Percentiles rank a stretch among this genome's conserved stretches.
Evolutionary conservation across 495 filamentous ascomycete species (phyloP).

Genomic region (Annulohypoxylon bovei): DNA sequence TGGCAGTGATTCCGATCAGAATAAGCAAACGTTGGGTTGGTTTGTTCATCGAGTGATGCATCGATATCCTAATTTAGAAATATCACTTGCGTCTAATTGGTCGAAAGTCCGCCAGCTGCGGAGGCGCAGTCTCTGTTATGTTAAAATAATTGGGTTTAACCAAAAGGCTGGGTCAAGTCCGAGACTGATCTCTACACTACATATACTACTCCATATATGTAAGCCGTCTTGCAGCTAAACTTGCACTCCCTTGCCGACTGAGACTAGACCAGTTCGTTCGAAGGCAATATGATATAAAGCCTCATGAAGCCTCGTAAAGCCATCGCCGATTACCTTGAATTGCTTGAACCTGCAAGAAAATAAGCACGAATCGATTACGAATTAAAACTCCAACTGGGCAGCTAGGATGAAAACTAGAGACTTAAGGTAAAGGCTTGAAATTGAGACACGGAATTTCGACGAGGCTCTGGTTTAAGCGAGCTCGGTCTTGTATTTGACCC

Average conservation of each 20-base stretch:
- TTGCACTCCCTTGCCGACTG: constrained; percentile 1
- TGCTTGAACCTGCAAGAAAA: not conserved
- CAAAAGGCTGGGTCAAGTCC: constrained; percentile 5
- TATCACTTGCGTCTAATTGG: constrained; percentile 26
- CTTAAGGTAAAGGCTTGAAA: not conserved
- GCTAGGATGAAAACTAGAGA: not conserved
- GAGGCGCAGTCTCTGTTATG: constrained; percentile 22
- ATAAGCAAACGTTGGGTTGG: constrained; percentile 27
- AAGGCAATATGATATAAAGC: not conserved
- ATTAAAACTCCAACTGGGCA: too few species aligned
- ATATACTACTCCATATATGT: not conserved
- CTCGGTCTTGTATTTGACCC: not conserved
- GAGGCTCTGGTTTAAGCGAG: not conserved
- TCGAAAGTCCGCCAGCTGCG: not conserved
- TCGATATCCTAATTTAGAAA: constrained; percentile 29
- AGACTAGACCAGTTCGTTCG: not conserved
- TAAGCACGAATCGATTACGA: not conserved
- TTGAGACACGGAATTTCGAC: not conserved
- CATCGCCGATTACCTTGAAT: not conserved
- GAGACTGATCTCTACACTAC: not conserved
- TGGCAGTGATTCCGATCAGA: constrained; percentile 30
- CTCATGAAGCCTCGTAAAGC: not conserved
- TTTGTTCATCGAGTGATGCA: constrained; percentile 9
- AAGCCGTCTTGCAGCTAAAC: not conserved
- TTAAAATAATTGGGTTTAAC: not conserved